Percentiles rank a stretch among this genome's conserved stretches.
Conservation (phyloP, 1,284 basidiomycete species). For the Thecaphora frezii region DNA sequence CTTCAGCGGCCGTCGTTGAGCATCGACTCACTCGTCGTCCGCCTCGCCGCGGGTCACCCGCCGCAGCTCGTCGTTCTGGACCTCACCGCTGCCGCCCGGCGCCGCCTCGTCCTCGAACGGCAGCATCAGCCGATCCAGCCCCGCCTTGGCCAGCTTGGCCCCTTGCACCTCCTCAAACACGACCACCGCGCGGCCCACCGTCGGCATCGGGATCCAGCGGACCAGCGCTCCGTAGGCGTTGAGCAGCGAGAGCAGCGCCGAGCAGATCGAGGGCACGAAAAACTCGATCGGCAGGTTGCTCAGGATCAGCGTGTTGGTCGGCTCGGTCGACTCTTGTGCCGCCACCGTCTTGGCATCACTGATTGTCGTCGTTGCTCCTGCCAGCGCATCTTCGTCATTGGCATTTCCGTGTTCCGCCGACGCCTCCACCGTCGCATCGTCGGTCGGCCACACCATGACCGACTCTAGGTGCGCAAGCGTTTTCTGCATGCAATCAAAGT, state of each 20-base stretch:
- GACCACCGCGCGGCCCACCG: conserved; percentile 46
- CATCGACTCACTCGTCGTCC: no score
- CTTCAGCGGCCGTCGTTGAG: no score
- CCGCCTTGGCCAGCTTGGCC: conserved; percentile 39
- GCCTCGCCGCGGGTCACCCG: no score
- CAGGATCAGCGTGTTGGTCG: conserved; percentile 51
- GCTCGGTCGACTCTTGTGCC: neutral
- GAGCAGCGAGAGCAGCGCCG: conserved; percentile 42
- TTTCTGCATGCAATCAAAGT: no score
- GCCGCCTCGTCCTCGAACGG: conserved; percentile 42
- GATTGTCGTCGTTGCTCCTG: conserved; percentile 1
- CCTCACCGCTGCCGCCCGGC: neutral
- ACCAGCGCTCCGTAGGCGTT: conserved; percentile 49
- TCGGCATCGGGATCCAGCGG: conserved; percentile 46
- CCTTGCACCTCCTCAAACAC: conserved; percentile 38
- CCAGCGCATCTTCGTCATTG: neutral
- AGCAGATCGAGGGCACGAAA: conserved; percentile 44
- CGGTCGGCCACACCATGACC: conserved; percentile 38
- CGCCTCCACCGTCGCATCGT: conserved; percentile 6
- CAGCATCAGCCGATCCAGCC: conserved; percentile 41
- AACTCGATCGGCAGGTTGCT: conserved; percentile 48
- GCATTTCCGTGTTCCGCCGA: neutral
- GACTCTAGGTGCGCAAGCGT: neutral
- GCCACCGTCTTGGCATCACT: neutral
- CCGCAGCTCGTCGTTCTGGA: neutral